A percentile compares a stretch with the other conserved stretches of the same genome.
Evolutionary conservation across 352 stramenopile species (phyloP).

Genomic region (Phytopythium boreale): DNA sequence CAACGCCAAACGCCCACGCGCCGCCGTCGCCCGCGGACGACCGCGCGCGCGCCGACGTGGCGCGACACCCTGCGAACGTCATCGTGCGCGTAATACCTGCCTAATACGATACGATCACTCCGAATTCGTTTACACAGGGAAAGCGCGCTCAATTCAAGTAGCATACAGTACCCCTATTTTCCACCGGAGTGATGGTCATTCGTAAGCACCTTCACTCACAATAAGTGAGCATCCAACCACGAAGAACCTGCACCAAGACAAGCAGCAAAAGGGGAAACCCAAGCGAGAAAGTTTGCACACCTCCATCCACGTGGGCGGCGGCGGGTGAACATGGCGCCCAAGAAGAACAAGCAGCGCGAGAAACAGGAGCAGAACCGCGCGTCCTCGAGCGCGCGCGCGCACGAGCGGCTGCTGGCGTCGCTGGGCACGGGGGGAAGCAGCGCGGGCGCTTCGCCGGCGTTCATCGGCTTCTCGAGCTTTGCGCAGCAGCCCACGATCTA

Average conservation of each 20-base stretch:
- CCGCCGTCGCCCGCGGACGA: neutral
- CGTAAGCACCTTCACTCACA: neutral
- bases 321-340: constrained; percentile 27
- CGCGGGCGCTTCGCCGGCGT: constrained; percentile 23
- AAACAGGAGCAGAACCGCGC: constrained; percentile 80
- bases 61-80: neutral
- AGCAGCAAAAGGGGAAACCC: neutral
- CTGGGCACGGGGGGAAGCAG: constrained; percentile 13
- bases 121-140: neutral
- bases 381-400: constrained; percentile 75
- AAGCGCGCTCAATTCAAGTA: neutral
- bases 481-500: constrained; percentile 16
- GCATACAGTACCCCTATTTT: neutral
- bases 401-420: constrained; percentile 50
- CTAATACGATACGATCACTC: neutral
- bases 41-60: too few relatives aligned
- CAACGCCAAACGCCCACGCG: neutral
- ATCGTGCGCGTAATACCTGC: neutral
- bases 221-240: neutral
- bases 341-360: constrained; percentile 89
- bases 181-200: neutral
- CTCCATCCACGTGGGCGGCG: too few relatives aligned
- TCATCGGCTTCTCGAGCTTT: constrained; percentile 79
- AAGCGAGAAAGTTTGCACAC: neutral
- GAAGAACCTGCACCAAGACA: neutral